Evolutionary conservation across 495 filamentous ascomycete species (phyloP), one percentile per base, ranked within the genome.

Genomic region (Tuber microsphaerosporum): DNA sequence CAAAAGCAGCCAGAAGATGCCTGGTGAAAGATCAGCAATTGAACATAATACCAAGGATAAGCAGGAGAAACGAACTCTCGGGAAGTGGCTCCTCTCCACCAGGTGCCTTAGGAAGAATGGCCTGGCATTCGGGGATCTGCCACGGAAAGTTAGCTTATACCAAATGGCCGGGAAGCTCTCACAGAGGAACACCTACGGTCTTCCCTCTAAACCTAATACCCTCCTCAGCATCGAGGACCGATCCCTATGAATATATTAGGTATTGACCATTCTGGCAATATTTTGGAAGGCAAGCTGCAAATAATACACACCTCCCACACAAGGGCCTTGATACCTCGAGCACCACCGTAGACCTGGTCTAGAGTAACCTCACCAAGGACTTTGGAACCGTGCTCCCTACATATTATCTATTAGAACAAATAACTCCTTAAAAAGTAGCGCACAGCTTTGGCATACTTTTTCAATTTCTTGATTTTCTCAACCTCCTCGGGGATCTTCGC

Each of bases 1-100:
- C 84, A 99, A 85, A 83, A 99, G 92, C 76, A 99, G 91, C 96
- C 96, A 99, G 92, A 99, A 99, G 85, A 99, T 92, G 89, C 94
- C 90, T 92, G 80, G 56, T 45, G 73, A n/a, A 41, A 73, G 68
- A 77, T 85, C 70, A 86, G 81, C 69, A 72, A 20, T 37, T 56
- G 73, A 70, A 16, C 41, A 43, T 7, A 65, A 65, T 34, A 65
- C 17, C 26, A 26, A 10, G 56, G 37, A 68, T 68, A 76, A 56
- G 41, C 26, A 17, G n/a, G 70, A 61, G 51, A 10, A 26, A 80
- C 83, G 34, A 80, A 91, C 91, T 96, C 90, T 99, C 95, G 51
- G 95, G 95, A 26, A 99, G 89, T 82, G 96, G 96, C 88, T 99
- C 94, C 85, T 92, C 86, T 87, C 95, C 95, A 82, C 95, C 95